Evolutionary conservation across 1,284 basidiomycete genomes (phyloP), one percentile per base, ranked within the genome.

Genomic region (Rhodotorula sp.): DNA sequence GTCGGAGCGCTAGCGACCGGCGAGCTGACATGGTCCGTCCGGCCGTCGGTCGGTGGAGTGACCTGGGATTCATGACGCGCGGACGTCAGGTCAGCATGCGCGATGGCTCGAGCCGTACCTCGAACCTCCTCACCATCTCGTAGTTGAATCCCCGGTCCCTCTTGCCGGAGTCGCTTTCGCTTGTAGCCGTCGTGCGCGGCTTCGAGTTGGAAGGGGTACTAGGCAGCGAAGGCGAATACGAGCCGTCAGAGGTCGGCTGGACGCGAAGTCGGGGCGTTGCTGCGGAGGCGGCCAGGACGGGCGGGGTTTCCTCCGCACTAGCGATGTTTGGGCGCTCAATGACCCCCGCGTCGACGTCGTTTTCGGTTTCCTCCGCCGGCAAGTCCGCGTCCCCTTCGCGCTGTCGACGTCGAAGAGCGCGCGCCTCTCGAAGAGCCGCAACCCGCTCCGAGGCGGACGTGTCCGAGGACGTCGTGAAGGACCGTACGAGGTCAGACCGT

Each of bases 401-500:
- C 49, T 64, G 38, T 31, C 52, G 50, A 10, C 60, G 50, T 3
- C 62, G 54, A 18, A 48, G 45, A 12, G 64, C 59, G 26, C 69
- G 26, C n/a, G 66, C 66, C 8, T 49, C 63, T 5, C 62, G 47
- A 6, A 63, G 63, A 5, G 69, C 69, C 4, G 69, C 69, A 21
- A 71, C 60, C 14, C 64, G 66, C 45, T 67, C 66, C 5, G 60
- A 52, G n/a, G 69, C 69, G 23, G 66, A 65, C 2, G 64, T 50
- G 10, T 61, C 55, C 2, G 66, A 67, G 28, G 49, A 57, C 18
- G 69, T 71, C 1, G 69, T 71, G 66, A 60, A 71, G 2, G 69
- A 64, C 3, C 69, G 62, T 23, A 71, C 64, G 15, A 71, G 59
- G 48, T 62, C 60, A 60, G 31, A 45, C 14, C 60, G 52, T 5